phyloP scores from a whole-genome alignment of 306 rosid genomes.

The Corylus heterophylla region DNA sequence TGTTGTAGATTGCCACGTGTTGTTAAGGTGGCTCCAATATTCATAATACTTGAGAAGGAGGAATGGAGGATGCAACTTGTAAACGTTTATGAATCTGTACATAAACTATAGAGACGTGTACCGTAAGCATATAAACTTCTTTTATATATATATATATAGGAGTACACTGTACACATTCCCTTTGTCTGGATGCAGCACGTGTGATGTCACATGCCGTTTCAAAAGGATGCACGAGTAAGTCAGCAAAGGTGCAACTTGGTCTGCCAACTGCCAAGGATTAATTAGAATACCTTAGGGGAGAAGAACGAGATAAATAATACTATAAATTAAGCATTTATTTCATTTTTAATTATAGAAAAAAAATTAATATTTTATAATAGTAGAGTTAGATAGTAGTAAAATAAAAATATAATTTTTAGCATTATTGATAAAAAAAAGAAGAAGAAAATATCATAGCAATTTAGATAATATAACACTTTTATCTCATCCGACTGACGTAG shows the following conservation, averaged over 20 bases:
- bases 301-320: no score
- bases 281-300: background rate
- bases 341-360: no score
- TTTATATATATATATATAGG: slow-evolving; percentile 14
- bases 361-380: no score
- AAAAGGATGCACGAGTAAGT: slow-evolving; percentile 34
- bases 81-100: background rate
- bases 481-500: no score
- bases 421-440: no score
- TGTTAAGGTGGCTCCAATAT: slow-evolving; percentile 4
- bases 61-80: background rate
- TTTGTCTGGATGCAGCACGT: slow-evolving; percentile 71
- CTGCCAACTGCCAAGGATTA: background rate
- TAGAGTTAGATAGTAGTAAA: no score
- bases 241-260: slow-evolving; percentile 46
- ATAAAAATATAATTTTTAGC: no score
- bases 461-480: no score
- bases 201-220: slow-evolving; percentile 70
- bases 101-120: slow-evolving; percentile 30
- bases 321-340: no score
- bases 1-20: slow-evolving; percentile 7
- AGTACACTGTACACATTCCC: slow-evolving; percentile 58
- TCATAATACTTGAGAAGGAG: no score
- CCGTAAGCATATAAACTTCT: slow-evolving; percentile 30
- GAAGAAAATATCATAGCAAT: no score